These are phyloP conservation scores for Eucalyptus dawsonii DNA, from an alignment of 345 rosid genomes.

Conservation along the genomic window DNA sequence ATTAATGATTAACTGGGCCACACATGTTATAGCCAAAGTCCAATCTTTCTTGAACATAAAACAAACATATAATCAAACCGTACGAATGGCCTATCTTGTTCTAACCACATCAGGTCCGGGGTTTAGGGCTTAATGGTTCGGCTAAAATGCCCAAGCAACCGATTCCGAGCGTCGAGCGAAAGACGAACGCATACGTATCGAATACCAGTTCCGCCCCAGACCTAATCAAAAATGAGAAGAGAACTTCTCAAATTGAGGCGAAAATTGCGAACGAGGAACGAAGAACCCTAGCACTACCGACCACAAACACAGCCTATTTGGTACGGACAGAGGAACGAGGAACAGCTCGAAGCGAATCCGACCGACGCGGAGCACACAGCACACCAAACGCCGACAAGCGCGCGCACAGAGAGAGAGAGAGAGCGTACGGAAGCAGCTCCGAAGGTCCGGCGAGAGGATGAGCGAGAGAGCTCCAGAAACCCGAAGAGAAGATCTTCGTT, in stretches of 20 bases:
- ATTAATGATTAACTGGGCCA: background rate
- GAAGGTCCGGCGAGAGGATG: background rate
- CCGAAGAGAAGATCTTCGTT: background rate
- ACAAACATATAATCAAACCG: background rate
- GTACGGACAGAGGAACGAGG: background rate
- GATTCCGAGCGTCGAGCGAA: background rate
- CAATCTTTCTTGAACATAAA: background rate
- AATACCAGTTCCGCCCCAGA: background rate
- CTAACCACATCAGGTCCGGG: background rate
- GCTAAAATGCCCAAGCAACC: background rate
- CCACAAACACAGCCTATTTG: fast-evolving
- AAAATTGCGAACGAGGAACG: background rate
- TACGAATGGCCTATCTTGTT: background rate
- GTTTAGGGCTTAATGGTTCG: background rate
- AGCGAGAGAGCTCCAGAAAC: background rate
- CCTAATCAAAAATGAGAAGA: too few species aligned
- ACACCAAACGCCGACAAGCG: background rate
- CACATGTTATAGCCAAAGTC: background rate
- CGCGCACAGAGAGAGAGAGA: background rate
- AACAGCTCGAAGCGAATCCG: background rate
- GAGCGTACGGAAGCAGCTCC: background rate
- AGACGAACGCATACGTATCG: background rate
- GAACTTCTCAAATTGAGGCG: background rate
- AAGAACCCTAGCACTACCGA: background rate
- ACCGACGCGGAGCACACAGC: background rate